A percentile compares a stretch with the other conserved stretches of the same genome.
Conservation (phyloP, 2,329 filamentous ascomycete species). For the Trichoderma sp. region DNA sequence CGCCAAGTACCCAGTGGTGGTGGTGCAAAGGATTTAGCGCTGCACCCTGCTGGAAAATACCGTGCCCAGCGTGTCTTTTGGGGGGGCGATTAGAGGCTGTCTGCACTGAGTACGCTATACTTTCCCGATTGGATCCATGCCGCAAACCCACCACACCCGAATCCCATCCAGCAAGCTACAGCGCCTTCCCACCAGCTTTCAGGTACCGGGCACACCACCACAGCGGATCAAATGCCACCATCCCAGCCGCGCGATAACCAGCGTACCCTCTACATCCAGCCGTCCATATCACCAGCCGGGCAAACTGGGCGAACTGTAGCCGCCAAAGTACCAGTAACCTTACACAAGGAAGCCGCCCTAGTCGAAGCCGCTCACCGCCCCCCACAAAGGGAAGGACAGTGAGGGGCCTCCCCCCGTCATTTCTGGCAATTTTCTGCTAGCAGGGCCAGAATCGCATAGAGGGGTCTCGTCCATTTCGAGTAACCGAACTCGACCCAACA, state of each 20-base stretch:
- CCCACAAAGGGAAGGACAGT: background rate
- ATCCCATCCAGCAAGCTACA: background rate
- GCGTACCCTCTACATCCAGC: background rate
- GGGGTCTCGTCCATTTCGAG: background rate
- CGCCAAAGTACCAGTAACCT: background rate
- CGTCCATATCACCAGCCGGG: no score
- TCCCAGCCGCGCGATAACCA: background rate
- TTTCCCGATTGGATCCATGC: background rate
- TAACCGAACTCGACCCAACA: conserved; percentile 5
- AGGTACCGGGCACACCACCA: conserved; percentile 1
- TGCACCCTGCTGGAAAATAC: background rate
- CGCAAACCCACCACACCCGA: no score
- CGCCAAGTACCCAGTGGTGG: background rate
- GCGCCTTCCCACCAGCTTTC: background rate
- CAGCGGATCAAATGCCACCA: background rate
- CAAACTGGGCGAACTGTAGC: background rate
- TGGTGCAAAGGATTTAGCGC: no score
- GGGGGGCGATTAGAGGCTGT: fast-evolving
- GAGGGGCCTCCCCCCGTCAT: conserved; percentile 1
- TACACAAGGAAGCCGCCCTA: background rate
- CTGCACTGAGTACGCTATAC: background rate
- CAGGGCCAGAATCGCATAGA: background rate
- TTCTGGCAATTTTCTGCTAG: background rate
- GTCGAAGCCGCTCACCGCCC: background rate
- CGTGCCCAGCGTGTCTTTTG: background rate